Evolutionary conservation across 2,329 filamentous ascomycete genomes (phyloP).

Genomic region (Curvularia hawaiiensis): DNA sequence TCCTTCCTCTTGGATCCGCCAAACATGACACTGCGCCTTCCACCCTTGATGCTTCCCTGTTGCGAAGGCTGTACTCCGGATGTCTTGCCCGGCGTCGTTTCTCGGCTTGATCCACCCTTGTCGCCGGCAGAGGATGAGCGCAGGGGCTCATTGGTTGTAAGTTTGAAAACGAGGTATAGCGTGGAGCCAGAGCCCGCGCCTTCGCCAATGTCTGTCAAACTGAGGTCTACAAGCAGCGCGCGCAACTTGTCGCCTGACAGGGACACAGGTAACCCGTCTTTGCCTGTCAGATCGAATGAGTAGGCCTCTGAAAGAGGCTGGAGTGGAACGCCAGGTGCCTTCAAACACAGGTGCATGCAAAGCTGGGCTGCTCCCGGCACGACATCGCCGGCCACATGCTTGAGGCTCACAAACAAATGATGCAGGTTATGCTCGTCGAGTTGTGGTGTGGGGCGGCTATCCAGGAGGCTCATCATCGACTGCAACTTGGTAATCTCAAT

Average conservation of each 20-base stretch:
- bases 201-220: constrained; percentile 73
- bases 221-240: constrained; percentile 87
- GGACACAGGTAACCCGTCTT: constrained; percentile 71
- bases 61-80: constrained; percentile 38
- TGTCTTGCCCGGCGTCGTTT: constrained; percentile 31
- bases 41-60: constrained; percentile 48
- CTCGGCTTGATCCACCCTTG: constrained; percentile 34
- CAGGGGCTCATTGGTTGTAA: constrained; percentile 65
- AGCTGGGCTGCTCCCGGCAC: constrained; percentile 74
- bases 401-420: constrained; percentile 83
- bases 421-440: constrained; percentile 76
- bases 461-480: constrained; percentile 92
- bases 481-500: constrained; percentile 90
- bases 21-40: constrained; percentile 67
- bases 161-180: constrained; percentile 82
- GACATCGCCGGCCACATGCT: constrained; percentile 76
- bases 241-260: constrained; percentile 72
- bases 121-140: constrained; percentile 36
- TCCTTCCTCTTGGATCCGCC: constrained; percentile 60
- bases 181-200: constrained; percentile 69
- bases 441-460: constrained; percentile 74
- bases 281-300: constrained; percentile 75
- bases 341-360: constrained; percentile 77
- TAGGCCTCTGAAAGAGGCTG: constrained; percentile 82
- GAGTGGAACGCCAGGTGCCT: constrained; percentile 66